These are phyloP conservation scores for Aspergillus phoenicis DNA, from an alignment of 2,329 filamentous ascomycete species.

Conservation along the genomic window DNA sequence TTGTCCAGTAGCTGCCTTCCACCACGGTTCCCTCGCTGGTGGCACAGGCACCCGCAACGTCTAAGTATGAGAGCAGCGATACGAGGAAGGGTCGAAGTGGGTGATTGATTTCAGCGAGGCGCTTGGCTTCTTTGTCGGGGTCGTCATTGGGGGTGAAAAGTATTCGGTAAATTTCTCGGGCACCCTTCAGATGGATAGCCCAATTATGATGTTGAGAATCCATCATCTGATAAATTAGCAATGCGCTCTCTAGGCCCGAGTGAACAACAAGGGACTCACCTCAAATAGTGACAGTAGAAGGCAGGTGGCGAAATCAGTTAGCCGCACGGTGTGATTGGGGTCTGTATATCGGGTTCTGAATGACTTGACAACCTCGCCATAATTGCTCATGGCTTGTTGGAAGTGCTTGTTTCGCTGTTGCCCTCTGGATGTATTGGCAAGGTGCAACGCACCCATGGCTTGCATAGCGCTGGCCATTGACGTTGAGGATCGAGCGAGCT, in stretches of 20 bases:
- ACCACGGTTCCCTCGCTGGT: conserved; percentile 42
- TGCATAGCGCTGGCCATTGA: conserved; percentile 44
- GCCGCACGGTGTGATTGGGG: conserved; percentile 26
- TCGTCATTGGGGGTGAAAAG: conserved; percentile 33
- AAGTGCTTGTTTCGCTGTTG: conserved; percentile 38
- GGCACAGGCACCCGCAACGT: conserved; percentile 44
- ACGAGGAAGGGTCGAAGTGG: conserved; percentile 42
- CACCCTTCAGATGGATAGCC: conserved; percentile 44
- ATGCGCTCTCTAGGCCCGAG: not conserved
- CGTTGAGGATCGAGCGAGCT: conserved; percentile 36
- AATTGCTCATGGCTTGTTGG: conserved; percentile 43
- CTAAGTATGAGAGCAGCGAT: conserved; percentile 43
- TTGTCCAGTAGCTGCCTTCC: conserved; percentile 43
- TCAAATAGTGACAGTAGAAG: conserved; percentile 39
- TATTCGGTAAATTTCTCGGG: conserved; percentile 41
- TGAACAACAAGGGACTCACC: conserved; percentile 21
- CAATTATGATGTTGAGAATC: conserved; percentile 43
- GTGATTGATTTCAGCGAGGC: conserved; percentile 35
- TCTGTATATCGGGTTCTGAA: conserved; percentile 33
- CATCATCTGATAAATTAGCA: conserved; percentile 36
- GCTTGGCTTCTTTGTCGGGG: conserved; percentile 30
- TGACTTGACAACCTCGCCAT: conserved; percentile 40
- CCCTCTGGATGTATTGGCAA: conserved; percentile 41
- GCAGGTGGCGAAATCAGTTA: conserved; percentile 40
- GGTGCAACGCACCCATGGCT: conserved; percentile 44